Base-by-base conservation (phyloP, 2,329 filamentous ascomycete genomes). In the Fusarium tanahbumbuense region DNA sequence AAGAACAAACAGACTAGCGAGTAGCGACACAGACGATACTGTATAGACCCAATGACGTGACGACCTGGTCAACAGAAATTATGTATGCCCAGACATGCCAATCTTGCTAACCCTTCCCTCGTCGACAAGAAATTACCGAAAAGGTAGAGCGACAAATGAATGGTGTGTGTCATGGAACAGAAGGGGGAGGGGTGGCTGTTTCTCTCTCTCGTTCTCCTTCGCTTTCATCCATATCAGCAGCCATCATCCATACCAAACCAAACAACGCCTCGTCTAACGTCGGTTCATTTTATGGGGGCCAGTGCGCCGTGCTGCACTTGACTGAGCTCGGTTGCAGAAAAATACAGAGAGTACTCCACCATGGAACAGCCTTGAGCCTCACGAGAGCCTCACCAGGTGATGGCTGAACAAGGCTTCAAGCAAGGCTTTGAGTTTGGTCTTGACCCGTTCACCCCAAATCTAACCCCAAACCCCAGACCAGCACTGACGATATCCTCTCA, bases 11-110 rank as follows among this genome's bases (percentile, higher is more conserved):
- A 25, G 25, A 25, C 25, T 25, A 25, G 25, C 25, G 25, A 25
- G 25, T 52, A 54, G n/a, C 23, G 56, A 67, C 40, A 34, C 40
- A 40, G 32, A 50, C 44, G 44, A 56, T 70, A 52, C 30, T 32
- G 0, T 32, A 16, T 2, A 16, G 30, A 32, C 52, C 52, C 64
- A 71, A 71, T 71, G 68, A 71, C 60, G 68, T 61, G 68, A 62
- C 55, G 37, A 54, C 45, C 54, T 22, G 15, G 9, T 41, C 11
- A 25, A 3, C 0, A 60, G 48, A 46, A 60, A 56, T 66, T 66
- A 66, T 68, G 68, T 71, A 68, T 71, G 68, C 68, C 68, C 59
- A 71, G 68, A 71, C 68, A 69, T 71, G 25, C 25, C 25, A 25
- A 25, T 25, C 25, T 25, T 25, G 25, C 25, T 25, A 25, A 25